phyloP scores from a whole-genome alignment of 2,329 filamentous ascomycete species.

The Juglanconis sp. region DNA sequence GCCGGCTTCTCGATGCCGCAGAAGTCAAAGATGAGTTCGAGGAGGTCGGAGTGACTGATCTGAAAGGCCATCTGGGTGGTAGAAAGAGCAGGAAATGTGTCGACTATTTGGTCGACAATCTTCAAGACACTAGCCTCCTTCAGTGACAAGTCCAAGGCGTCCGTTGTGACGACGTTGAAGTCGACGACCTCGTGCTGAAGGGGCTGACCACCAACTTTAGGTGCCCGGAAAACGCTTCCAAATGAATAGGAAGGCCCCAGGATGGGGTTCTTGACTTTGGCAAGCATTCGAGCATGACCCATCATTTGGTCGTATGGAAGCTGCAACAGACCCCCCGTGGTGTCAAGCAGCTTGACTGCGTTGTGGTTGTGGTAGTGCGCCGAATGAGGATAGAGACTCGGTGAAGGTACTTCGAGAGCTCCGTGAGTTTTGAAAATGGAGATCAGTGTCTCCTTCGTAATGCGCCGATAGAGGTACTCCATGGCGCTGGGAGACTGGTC shows the following conservation, averaged over 20 bases:
- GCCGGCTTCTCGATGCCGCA: conserved; percentile 73
- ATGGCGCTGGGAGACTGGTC: conserved; percentile 49
- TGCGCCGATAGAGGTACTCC: conserved; percentile 67
- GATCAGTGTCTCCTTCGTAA: conserved; percentile 71
- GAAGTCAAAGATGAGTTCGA: conserved; percentile 85
- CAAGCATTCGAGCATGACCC: conserved; percentile 80
- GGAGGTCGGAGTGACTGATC: conserved; percentile 80
- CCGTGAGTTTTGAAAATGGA: conserved; percentile 86
- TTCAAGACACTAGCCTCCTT: conserved; percentile 95
- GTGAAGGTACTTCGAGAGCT: conserved; percentile 75
- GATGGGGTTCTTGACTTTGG: conserved; percentile 61
- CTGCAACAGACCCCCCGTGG: conserved; percentile 83
- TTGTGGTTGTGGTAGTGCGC: conserved; percentile 72
- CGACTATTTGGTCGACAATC: conserved; percentile 86
- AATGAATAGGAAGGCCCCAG: conserved; percentile 81
- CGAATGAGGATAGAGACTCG: conserved; percentile 77
- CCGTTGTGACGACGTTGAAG: conserved; percentile 89
- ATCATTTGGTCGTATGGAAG: conserved; percentile 92
- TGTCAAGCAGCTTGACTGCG: conserved; percentile 76
- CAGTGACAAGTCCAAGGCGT: conserved; percentile 75
- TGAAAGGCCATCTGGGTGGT: conserved; percentile 80
- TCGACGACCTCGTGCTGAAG: conserved; percentile 83
- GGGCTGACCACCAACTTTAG: conserved; percentile 75
- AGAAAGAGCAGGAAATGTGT: conserved; percentile 72
- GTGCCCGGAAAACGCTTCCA: conserved; percentile 81